Base-by-base conservation (phyloP, 495 filamentous ascomycete species). In the Terfezia claveryi region DNA sequence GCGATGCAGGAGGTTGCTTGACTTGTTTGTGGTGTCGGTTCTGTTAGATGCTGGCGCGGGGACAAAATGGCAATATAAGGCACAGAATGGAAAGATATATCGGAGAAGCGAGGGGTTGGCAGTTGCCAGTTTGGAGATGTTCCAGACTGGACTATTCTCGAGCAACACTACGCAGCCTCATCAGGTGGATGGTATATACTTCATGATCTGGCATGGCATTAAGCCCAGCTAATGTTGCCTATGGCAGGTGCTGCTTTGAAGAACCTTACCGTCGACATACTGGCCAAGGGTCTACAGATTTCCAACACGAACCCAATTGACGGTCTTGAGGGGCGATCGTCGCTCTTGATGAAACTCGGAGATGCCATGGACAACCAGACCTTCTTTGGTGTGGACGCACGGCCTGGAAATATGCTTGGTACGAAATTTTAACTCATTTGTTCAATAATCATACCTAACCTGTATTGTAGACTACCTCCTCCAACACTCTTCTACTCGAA, bases 371-470 rank as follows among this genome's bases (percentile, higher is more conserved):
- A 81, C 41, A 86, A 91, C 64, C 75, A 79, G 55, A 80, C 88
- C 36, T 82, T 84, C 57, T 96, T 96, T 65, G 91, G 91, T 11
- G 77, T 78, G 1, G 80, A 87, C 63, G 83, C 79, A 49, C 72
- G 91, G 56, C 91, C 91, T 23, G 91, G 92, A 57, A 91, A 93
- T 63, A 89, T 98, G 81, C 78, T 98, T 49, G 87, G 87, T 93
- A 17, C 44, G 55, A 8, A 23, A 36, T 36, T 58, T 7, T 8
- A 32, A 16, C 14, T 46, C 41, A 11, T 44, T 46, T 20, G 41
- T 8, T n/a, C n/a, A n/a, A 12, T 23, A 23, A 38, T 9, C 49
- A 49, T 37, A 6, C 17, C 57, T 68, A 52, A 67, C 55, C 10
- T 51, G 20, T 20, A 10, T 50, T 16, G 27, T 56, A 93, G 91